Conservation (phyloP, 2,329 filamentous ascomycete genomes). For the Fusarium sp. region DNA sequence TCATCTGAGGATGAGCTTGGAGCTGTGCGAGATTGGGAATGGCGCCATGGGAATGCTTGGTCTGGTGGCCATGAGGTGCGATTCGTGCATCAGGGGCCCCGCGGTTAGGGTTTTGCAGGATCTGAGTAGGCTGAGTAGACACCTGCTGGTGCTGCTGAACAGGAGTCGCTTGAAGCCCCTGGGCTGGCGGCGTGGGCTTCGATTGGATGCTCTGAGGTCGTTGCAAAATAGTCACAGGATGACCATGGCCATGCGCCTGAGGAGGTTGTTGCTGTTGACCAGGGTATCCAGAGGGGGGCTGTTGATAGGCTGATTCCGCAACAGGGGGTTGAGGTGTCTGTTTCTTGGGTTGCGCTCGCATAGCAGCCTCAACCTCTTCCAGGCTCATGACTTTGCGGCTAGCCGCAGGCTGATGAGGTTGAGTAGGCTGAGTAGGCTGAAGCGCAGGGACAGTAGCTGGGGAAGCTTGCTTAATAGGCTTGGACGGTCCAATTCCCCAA, state of each 20-base stretch:
- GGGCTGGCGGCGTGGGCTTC: slow-evolving; percentile 58
- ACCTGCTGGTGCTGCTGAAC: slow-evolving; percentile 56
- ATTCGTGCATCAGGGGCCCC: slow-evolving; percentile 65
- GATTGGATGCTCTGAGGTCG: slow-evolving; percentile 63
- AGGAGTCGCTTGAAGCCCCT: slow-evolving; percentile 47
- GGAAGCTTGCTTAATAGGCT: slow-evolving; percentile 54
- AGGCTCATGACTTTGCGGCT: slow-evolving; percentile 91
- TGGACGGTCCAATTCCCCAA: slow-evolving; percentile 83
- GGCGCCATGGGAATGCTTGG: slow-evolving; percentile 68
- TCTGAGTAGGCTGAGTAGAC: slow-evolving; percentile 77
- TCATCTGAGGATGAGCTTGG: slow-evolving; percentile 62
- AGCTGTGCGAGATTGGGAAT: slow-evolving; percentile 52
- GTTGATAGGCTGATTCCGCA: slow-evolving; percentile 50
- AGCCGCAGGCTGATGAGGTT: slow-evolving; percentile 46
- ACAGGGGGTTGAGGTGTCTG: slow-evolving; percentile 55
- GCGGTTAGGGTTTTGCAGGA: slow-evolving; percentile 84
- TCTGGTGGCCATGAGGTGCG: slow-evolving; percentile 55
- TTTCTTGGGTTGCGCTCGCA: slow-evolving; percentile 79
- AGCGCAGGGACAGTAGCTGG: slow-evolving; percentile 47
- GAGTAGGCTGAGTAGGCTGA: slow-evolving; percentile 44
- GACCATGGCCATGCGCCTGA: slow-evolving; percentile 58
- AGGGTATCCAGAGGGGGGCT: slow-evolving; percentile 45
- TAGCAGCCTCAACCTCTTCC: slow-evolving; percentile 96
- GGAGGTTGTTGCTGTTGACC: slow-evolving; percentile 52
- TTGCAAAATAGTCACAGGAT: slow-evolving; percentile 71